A percentile compares a stretch with the other conserved stretches of the same genome.
Evolutionary conservation across 164 flowering plant species (phyloP).

Genomic region (Magnolia officinalis): DNA sequence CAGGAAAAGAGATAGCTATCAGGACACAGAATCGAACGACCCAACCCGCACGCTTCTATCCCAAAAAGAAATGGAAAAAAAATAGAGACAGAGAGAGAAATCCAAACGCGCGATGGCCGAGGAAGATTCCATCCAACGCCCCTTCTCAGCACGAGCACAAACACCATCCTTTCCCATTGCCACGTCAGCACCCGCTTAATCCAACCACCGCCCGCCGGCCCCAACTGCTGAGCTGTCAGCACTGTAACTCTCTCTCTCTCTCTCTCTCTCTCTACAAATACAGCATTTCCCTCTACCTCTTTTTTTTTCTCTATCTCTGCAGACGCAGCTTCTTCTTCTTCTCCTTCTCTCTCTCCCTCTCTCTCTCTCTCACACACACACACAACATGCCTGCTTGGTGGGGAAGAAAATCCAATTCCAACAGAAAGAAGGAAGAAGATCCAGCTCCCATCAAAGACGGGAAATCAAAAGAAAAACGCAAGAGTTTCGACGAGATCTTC

Average conservation of each 20-base stretch:
- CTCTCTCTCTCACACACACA: neutral
- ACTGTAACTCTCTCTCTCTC: conserved; percentile 15
- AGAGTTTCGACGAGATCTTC: conserved; percentile 39
- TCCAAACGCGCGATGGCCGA: neutral
- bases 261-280: conserved; percentile 12
- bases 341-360: conserved; percentile 2
- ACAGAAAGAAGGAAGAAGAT: conserved; percentile 31
- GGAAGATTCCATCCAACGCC: conserved; percentile 7
- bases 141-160: neutral
- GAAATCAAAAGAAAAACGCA: conserved; percentile 21
- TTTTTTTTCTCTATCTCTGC: conserved; percentile 6
- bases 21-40: conserved; percentile 1
- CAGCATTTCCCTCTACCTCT: conserved; percentile 8
- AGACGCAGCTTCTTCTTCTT: neutral
- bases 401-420: conserved; percentile 37
- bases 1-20: too few species aligned
- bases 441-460: conserved; percentile 12
- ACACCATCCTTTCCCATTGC: neutral
- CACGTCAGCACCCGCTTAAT: conserved; percentile 30
- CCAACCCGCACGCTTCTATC: conserved; percentile 4
- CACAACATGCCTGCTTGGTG: conserved; percentile 57
- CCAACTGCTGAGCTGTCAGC: conserved; percentile 36
- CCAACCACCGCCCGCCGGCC: conserved; percentile 54
- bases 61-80: too few species aligned
- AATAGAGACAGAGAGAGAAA: neutral